These are phyloP conservation scores for Colletotrichum sp. DNA, from an alignment of 2,329 filamentous ascomycete species.

Conservation along the genomic window DNA sequence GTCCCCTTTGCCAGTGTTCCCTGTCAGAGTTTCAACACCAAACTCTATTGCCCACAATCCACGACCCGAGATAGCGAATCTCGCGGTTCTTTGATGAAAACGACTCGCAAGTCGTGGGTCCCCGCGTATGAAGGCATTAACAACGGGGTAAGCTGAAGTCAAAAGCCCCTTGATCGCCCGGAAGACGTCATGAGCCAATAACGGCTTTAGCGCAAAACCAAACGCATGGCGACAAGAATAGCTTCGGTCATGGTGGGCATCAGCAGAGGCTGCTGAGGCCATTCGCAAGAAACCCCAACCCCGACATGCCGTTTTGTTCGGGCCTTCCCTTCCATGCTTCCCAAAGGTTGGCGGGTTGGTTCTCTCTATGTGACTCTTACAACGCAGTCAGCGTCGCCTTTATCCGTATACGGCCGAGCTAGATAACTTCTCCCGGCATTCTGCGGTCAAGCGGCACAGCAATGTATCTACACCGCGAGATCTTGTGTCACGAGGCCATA, in stretches of 20 bases:
- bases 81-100: not conserved
- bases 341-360: not conserved
- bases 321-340: not conserved
- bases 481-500: constrained; percentile 4
- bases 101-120: not conserved
- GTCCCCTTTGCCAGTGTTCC: not conserved
- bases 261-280: not conserved
- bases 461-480: not conserved
- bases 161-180: not conserved
- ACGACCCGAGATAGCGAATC: not conserved
- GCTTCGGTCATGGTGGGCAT: not conserved
- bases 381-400: constrained; percentile 7
- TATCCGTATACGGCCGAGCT: not conserved
- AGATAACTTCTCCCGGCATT: not conserved
- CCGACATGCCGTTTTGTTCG: not conserved
- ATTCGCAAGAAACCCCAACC: not conserved
- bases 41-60: constrained; percentile 7
- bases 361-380: not conserved
- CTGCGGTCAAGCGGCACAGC: constrained; percentile 8
- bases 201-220: not conserved
- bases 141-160: not conserved
- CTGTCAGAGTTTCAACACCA: constrained; percentile 17
- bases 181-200: constrained; percentile 4
- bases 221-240: not conserved
- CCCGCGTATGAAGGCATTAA: not conserved